phyloP scores from a whole-genome alignment of 345 rosid genomes.

The Ceriops decandra region DNA sequence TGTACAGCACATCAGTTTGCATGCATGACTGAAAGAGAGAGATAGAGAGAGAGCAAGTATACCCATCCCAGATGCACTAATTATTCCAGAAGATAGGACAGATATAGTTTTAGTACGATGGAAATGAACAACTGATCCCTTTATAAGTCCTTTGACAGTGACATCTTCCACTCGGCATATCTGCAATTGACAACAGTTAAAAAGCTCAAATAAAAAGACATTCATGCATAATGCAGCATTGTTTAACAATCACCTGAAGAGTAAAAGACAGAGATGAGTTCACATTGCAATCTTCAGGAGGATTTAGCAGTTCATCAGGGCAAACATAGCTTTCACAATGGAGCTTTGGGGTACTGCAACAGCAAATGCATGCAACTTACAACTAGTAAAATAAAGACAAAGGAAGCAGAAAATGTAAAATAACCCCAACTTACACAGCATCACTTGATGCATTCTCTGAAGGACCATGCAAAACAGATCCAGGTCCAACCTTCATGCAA shows the following conservation, averaged over 20 bases:
- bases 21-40: not conserved
- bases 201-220: slow-evolving; percentile 17
- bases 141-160: slow-evolving; percentile 69
- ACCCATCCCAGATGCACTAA: slow-evolving; percentile 91
- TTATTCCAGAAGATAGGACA: slow-evolving; percentile 68
- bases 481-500: slow-evolving; percentile 78
- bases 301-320: slow-evolving; percentile 78
- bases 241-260: slow-evolving; percentile 65
- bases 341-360: slow-evolving; percentile 76
- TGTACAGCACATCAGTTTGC: not conserved
- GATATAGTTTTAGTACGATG: slow-evolving; percentile 82
- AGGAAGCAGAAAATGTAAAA: slow-evolving; percentile 5
- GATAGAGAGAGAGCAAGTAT: slow-evolving; percentile 14
- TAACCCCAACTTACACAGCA: slow-evolving; percentile 66
- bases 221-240: slow-evolving; percentile 14
- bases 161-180: slow-evolving; percentile 98
- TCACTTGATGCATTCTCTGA: slow-evolving; percentile 70
- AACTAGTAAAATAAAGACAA: not conserved
- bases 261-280: slow-evolving; percentile 93
- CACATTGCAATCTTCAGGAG: slow-evolving; percentile 99
- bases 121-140: slow-evolving; percentile 96
- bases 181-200: slow-evolving; percentile 41
- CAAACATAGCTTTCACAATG: slow-evolving; percentile 76
- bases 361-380: slow-evolving; percentile 15
- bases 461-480: slow-evolving; percentile 89